A percentile compares a stretch with the other conserved stretches of the same genome.
Conservation (phyloP, 805 yeast species). For the Alloascoidea africana region DNA sequence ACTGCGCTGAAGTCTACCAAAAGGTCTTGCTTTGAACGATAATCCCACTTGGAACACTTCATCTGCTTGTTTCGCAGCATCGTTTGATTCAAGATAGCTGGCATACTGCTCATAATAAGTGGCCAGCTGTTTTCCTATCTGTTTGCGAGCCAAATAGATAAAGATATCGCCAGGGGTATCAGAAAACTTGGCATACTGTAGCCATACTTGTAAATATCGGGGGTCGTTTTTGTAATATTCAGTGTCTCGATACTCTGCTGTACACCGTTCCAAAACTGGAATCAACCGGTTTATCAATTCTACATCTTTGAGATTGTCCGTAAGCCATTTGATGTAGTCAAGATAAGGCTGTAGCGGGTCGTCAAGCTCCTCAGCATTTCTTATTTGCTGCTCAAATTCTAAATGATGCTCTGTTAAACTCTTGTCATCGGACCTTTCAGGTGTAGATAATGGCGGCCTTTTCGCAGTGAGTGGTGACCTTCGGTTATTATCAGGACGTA, state of each 20-base stretch:
- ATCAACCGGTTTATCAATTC: conserved; percentile 51
- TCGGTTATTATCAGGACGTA: too few relatives aligned
- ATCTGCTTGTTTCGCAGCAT: conserved; percentile 32
- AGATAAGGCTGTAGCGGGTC: conserved; percentile 71
- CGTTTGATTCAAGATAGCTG: conserved; percentile 34
- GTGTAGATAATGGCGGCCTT: too few relatives aligned
- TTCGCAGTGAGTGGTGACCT: too few relatives aligned
- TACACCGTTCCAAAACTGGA: conserved; percentile 51
- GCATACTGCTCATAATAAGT: conserved; percentile 73
- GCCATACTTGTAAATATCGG: conserved; percentile 68
- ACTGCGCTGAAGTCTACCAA: conserved; percentile 24
- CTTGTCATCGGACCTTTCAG: too few relatives aligned
- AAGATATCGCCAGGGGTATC: conserved; percentile 62
- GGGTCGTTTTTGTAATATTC: conserved; percentile 68
- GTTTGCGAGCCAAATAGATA: conserved; percentile 51
- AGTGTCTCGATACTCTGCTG: conserved; percentile 50
- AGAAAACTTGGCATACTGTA: conserved; percentile 53
- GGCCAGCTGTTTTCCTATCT: conserved; percentile 55
- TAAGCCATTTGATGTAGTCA: conserved; percentile 67
- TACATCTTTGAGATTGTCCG: conserved; percentile 47
- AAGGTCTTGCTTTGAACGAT: conserved; percentile 49
- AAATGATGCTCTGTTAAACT: too few relatives aligned
- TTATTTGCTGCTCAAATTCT: conserved; percentile 33
- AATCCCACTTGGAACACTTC: conserved; percentile 47
- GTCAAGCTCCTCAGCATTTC: conserved; percentile 45